A percentile compares a stretch with the other conserved stretches of the same genome.
These are phyloP conservation scores for Malus hybrid DNA, from an alignment of 331 rosid species.

Conservation along the genomic window DNA sequence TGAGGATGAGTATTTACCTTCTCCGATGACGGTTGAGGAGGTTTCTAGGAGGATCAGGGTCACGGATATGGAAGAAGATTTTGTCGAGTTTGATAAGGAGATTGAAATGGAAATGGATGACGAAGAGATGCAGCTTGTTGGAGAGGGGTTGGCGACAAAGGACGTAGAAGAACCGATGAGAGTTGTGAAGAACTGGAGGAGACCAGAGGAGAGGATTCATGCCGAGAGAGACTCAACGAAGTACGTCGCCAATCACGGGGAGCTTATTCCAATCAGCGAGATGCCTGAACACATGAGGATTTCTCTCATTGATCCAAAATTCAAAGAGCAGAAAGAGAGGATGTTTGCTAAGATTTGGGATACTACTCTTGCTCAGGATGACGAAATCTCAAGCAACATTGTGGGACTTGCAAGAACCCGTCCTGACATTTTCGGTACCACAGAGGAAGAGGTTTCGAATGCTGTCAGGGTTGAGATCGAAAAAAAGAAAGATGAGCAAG, in stretches of 20 bases:
- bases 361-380: slow-evolving; percentile 90
- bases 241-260: slow-evolving; percentile 79
- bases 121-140: slow-evolving; percentile 85
- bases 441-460: slow-evolving; percentile 91
- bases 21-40: slow-evolving; percentile 93
- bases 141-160: slow-evolving; percentile 68
- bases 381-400: slow-evolving; percentile 82
- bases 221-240: slow-evolving; percentile 76
- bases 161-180: slow-evolving; percentile 81
- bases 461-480: slow-evolving; percentile 96
- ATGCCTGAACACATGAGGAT: slow-evolving; percentile 95
- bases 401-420: slow-evolving; percentile 91
- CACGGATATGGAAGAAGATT: slow-evolving; percentile 59
- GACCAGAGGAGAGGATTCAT: slow-evolving; percentile 83
- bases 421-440: slow-evolving; percentile 95
- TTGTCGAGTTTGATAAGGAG: slow-evolving; percentile 72
- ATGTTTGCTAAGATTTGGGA: slow-evolving; percentile 93
- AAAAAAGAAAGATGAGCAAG: slow-evolving; percentile 86
- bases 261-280: slow-evolving; percentile 74
- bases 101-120: slow-evolving; percentile 97
- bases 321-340: slow-evolving; percentile 92
- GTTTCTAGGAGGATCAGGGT: slow-evolving; percentile 81
- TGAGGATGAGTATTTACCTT: slow-evolving; percentile 93
- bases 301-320: slow-evolving; percentile 92
- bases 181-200: slow-evolving; percentile 95